These are phyloP conservation scores for Candida wancherniae DNA, from an alignment of 805 yeast species.

Conservation along the genomic window DNA sequence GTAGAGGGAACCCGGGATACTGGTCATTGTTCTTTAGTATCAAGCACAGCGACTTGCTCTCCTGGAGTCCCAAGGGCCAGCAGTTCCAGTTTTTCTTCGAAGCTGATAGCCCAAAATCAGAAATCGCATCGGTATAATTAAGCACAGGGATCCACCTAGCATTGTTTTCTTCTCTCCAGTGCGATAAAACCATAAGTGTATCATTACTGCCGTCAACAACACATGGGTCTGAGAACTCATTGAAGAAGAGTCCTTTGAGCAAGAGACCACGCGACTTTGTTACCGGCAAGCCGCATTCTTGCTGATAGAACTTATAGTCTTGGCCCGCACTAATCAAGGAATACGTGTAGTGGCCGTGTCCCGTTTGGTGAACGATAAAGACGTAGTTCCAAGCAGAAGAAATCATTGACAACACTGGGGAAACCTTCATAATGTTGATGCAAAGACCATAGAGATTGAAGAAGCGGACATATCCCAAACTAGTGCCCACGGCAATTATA, in stretches of 20 bases:
- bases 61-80: slow-evolving; percentile 84
- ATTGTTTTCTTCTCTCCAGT: slow-evolving; percentile 75
- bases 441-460: slow-evolving; percentile 74
- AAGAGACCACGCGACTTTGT: slow-evolving; percentile 27
- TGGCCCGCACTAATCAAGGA: slow-evolving; percentile 44
- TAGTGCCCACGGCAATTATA: slow-evolving; percentile 65
- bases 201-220: slow-evolving; percentile 72
- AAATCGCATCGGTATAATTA: slow-evolving; percentile 45
- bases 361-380: slow-evolving; percentile 42
- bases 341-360: slow-evolving; percentile 32
- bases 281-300: slow-evolving; percentile 36
- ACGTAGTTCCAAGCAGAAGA: slow-evolving; percentile 55
- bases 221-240: slow-evolving; percentile 87
- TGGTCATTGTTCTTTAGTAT: slow-evolving; percentile 58
- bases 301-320: slow-evolving; percentile 37
- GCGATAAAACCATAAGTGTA: slow-evolving; percentile 59
- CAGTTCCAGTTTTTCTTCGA: slow-evolving; percentile 52
- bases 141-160: slow-evolving; percentile 85
- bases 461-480: slow-evolving; percentile 66
- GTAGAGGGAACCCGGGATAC: slow-evolving; percentile 80
- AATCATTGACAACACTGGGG: slow-evolving; percentile 71
- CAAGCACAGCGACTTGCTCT: slow-evolving; percentile 68
- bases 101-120: slow-evolving; percentile 46
- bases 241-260: slow-evolving; percentile 74
- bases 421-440: slow-evolving; percentile 58